Evolutionary conservation across 148 eudicot genomes (phyloP).

Genomic region (Hydrangea macrophylla): DNA sequence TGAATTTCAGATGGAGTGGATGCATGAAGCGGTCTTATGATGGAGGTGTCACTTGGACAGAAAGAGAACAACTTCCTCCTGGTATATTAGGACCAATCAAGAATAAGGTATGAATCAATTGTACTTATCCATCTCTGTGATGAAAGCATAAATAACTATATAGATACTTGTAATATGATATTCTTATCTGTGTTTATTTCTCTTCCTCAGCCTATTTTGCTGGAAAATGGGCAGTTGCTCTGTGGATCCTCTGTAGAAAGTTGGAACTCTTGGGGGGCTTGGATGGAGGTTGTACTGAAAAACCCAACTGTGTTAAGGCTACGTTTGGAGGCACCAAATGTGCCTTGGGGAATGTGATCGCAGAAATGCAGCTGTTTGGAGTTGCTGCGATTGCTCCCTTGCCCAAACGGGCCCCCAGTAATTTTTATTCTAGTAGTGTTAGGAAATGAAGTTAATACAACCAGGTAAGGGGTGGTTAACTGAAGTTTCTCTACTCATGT

Average conservation of each 20-base stretch:
- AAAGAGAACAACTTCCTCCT: slow-evolving; percentile 88
- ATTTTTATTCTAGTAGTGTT: neutral
- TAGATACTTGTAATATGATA: neutral
- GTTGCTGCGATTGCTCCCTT: too few species aligned
- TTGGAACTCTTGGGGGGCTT: slow-evolving; percentile 99
- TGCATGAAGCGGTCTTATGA: slow-evolving; percentile 83
- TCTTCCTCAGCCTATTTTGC: slow-evolving; percentile 65
- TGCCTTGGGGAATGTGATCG: too few species aligned
- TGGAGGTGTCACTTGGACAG: slow-evolving; percentile 83
- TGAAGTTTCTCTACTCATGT: slow-evolving; percentile 5
- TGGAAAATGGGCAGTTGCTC: slow-evolving; percentile 69
- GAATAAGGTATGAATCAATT: slow-evolving; percentile 53
- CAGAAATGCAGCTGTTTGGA: too few species aligned
- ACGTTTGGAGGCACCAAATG: too few species aligned
- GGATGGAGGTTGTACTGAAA: slow-evolving; percentile 71
- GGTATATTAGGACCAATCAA: slow-evolving; percentile 90
- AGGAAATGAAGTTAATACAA: neutral
- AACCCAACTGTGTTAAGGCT: neutral
- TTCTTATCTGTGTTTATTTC: neutral
- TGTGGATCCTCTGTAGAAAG: slow-evolving; percentile 98
- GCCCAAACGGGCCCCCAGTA: too few species aligned
- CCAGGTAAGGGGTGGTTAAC: slow-evolving; percentile 2
- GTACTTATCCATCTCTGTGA: neutral
- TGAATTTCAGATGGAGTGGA: slow-evolving; percentile 81
- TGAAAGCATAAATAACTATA: neutral